Base-by-base conservation (phyloP, 1,284 basidiomycete genomes). In the Trametes pubescens region DNA sequence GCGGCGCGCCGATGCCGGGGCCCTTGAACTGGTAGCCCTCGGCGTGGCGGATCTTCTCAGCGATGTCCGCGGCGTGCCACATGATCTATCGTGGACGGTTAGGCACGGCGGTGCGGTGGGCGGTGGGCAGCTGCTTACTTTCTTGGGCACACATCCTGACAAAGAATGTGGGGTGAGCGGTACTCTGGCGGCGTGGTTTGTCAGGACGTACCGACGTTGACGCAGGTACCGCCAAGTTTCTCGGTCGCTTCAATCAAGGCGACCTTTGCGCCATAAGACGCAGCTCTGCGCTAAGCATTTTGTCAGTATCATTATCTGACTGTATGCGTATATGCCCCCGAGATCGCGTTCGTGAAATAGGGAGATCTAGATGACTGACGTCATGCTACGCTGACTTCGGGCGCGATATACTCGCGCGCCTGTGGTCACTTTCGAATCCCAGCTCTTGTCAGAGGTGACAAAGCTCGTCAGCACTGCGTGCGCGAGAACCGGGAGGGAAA, bases 31-130 rank as follows among this genome's bases (percentile, higher is more conserved):
- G 91, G 80, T 98, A 99, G 14, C 85, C 88, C 37, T 86, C 79
- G 24, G 89, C 86, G 64, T 93, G 88, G 53, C 86, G 85, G 51
- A 98, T 81, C 73, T 92, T 92, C 73, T 97, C 96, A 46, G 91
- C 88, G 59, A 96, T 81, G 78, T 99, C 97, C 58, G 98, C 95
- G 37, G 97, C 96, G 75, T 99, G 94, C 98, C 98, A 99, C 98
- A 99, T 99, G 66, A 99, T 90, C 93, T 98, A 40, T 35, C 37
- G 52, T 0, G 21, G 37, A 9, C 38, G 29, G 24, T 40, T 14
- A 40, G 54, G 24, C 48, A 53, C 16, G 22, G 32, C 46, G 47
- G 16, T 46, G 26, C 47, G 21, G 14, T 26, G 24, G 14, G 13
- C 11, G 51, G 40, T 13, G 21, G 62, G 16, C 47, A 4, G 52